Base-by-base conservation (phyloP, 805 yeast genomes). In the Wickerhamiella vanderwaltii region DNA sequence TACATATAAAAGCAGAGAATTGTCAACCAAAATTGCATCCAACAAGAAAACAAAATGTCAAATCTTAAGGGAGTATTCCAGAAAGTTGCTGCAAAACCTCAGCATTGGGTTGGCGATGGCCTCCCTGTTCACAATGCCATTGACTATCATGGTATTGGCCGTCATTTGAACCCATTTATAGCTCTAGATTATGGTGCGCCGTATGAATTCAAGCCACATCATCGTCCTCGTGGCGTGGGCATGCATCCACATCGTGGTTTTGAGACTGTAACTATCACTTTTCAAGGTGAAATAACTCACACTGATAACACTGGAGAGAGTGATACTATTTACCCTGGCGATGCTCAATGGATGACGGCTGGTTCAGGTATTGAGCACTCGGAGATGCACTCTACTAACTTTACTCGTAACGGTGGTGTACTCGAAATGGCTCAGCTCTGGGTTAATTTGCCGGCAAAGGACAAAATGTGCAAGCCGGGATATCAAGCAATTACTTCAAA, bases 341-440 rank as follows among this genome's bases (percentile, higher is more conserved):
- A 84, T 58, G 64, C 84, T 49, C 95, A 84, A 60, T 83, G 84
- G 59, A 84, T 84, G 94, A 84, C 94, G 28, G 94, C 94, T 5
- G 94, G 94, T 45, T 72, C 71, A 52, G 95, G 91, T 41, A 72
- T 83, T 30, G 83, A 80, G 35, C 95, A 84, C 58, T 72, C 84
- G 3, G 94, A 84, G 55, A 84, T 84, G 75, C 62, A 57, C 29
- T 51, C 51, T 9, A 32, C 39, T 15, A 29, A 35, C 33, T 44
- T 40, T 32, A 31, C 46, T 25, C 13, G 33, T 12, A 34, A 29
- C 3, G 62, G 63, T 20, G 69, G 68, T 30, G 73, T 77, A 1
- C 58, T 69, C 12, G 68, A 65, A 41, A 94, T 94, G 46, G 64
- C 82, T 69, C 95, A 84, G 60, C 62, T 84, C 43, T 84, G 94